Conservation (phyloP, 2,329 filamentous ascomycete genomes). For the Paraphaeosphaeria sporulosa region DNA sequence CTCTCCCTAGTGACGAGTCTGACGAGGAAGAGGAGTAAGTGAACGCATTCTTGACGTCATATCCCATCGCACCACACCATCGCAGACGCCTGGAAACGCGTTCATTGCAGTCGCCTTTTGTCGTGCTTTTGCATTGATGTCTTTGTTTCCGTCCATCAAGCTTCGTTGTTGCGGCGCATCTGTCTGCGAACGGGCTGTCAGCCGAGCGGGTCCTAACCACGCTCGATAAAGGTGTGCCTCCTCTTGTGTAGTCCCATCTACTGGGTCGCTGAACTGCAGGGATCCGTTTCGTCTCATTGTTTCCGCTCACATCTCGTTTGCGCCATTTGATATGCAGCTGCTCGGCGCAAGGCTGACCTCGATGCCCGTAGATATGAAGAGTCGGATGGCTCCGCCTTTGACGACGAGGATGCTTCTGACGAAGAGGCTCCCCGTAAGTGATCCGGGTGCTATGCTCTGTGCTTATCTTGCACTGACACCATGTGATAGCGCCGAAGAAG, state of each 20-base stretch:
- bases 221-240: constrained; percentile 3
- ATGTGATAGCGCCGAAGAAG: constrained; percentile 43
- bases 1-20: constrained; percentile 53
- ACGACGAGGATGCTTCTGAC: constrained; percentile 45
- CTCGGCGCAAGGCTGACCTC: constrained; percentile 28
- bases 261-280: background rate
- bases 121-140: constrained; percentile 19
- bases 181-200: constrained; percentile 18
- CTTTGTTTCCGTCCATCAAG: constrained; percentile 17
- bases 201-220: constrained; percentile 19
- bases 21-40: constrained; percentile 56
- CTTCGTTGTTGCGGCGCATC: constrained; percentile 28
- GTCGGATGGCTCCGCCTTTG: constrained; percentile 47
- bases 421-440: constrained; percentile 46
- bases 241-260: constrained; percentile 11
- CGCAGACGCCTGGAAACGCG: constrained; percentile 27
- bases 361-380: constrained; percentile 42
- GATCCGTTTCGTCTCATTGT: constrained; percentile 8
- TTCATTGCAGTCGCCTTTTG: constrained; percentile 31
- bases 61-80: constrained; percentile 30
- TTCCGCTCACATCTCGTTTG: constrained; percentile 3
- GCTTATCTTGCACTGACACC: constrained; percentile 8
- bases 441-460: background rate
- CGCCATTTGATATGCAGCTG: background rate
- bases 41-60: constrained; percentile 47